Conservation (phyloP, 768 basidiomycete species). For the Tricholoma matsutake region DNA sequence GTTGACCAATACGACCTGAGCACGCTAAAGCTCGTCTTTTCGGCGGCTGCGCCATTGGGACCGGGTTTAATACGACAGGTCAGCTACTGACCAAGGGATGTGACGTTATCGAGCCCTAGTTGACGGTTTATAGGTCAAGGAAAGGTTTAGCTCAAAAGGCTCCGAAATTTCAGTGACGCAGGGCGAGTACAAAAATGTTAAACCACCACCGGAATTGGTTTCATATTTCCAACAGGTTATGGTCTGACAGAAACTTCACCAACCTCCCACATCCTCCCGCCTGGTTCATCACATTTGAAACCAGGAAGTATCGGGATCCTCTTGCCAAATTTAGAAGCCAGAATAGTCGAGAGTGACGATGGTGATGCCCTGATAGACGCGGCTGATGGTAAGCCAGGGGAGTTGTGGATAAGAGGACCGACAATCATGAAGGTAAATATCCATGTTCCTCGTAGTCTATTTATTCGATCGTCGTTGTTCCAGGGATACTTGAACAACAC, state of each 20-base stretch:
- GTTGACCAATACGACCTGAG: background rate
- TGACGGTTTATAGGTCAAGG: background rate
- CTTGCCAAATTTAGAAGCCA: conserved; percentile 56
- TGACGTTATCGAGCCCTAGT: no score
- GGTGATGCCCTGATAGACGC: conserved; percentile 36
- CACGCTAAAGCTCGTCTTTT: background rate
- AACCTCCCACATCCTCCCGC: background rate
- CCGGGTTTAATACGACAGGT: background rate
- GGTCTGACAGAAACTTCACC: conserved; percentile 6
- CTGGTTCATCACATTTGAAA: conserved; percentile 19
- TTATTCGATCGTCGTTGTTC: background rate
- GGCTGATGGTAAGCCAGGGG: conserved; percentile 46
- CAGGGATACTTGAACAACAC: conserved; percentile 63
- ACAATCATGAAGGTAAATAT: conserved; percentile 57
- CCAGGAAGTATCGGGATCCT: conserved; percentile 55
- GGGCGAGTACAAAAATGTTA: background rate
- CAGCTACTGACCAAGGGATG: background rate
- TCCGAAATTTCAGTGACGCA: background rate
- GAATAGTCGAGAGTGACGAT: conserved; percentile 46
- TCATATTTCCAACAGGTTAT: conserved; percentile 5
- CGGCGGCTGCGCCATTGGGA: background rate
- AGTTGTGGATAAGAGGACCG: conserved; percentile 66
- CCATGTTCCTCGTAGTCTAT: background rate
- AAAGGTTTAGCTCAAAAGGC: background rate
- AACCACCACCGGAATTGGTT: background rate